Evolutionary conservation across 2,329 filamentous ascomycete genomes (phyloP).

Genomic region (Xylaria sp.): DNA sequence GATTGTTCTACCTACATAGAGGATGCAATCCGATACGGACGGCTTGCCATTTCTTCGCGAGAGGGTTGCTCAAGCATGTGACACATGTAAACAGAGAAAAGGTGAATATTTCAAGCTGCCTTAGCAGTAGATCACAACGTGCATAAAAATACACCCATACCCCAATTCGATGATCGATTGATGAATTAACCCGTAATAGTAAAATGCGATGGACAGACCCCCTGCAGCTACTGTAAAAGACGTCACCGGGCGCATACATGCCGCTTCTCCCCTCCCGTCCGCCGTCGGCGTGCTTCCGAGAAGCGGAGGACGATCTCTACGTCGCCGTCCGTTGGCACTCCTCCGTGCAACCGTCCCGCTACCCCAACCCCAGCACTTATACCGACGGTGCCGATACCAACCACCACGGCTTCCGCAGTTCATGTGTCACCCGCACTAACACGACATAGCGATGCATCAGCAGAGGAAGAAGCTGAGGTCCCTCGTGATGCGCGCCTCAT

Average conservation of each 20-base stretch:
- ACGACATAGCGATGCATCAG: constrained; percentile 43
- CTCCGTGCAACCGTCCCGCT: constrained; percentile 6
- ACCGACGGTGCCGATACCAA: constrained; percentile 9
- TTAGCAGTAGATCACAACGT: not conserved
- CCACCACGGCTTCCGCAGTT: not conserved
- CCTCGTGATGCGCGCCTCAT: constrained; percentile 63
- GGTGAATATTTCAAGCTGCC: constrained; percentile 36
- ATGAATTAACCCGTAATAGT: constrained; percentile 44
- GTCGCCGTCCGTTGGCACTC: constrained; percentile 24
- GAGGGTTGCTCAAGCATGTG: constrained; percentile 64
- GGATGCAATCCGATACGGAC: constrained; percentile 33
- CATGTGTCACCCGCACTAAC: constrained; percentile 27
- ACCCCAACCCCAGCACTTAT: constrained; percentile 13
- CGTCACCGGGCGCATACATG: constrained; percentile 57
- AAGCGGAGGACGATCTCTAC: constrained; percentile 34
- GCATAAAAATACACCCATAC: not conserved
- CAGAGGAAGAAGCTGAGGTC: constrained; percentile 65
- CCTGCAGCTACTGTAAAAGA: constrained; percentile 61
- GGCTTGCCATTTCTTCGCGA: constrained; percentile 40
- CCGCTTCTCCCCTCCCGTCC: constrained; percentile 58
- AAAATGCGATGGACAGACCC: constrained; percentile 64
- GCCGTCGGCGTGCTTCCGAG: constrained; percentile 52
- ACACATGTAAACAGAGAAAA: constrained; percentile 64
- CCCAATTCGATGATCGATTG: not conserved
- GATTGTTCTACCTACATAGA: constrained; percentile 4